A percentile compares a stretch with the other conserved stretches of the same genome.
Conservation (phyloP, 2,329 filamentous ascomycete species). For the Geosmithia flava region DNA sequence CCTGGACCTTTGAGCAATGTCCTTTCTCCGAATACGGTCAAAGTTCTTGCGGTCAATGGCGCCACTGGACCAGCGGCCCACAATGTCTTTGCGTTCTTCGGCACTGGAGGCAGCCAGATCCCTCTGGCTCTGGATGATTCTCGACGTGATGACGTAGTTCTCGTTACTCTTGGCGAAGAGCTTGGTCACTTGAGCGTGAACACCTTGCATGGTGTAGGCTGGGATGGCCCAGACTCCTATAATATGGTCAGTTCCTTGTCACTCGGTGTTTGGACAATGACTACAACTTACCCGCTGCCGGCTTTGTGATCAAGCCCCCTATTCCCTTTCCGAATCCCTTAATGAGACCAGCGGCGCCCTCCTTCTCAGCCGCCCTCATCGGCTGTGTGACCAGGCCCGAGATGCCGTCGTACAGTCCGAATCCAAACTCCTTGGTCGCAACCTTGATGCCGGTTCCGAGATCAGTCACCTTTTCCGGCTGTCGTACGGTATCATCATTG, state of each 20-base stretch:
- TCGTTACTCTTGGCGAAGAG: conserved; percentile 57
- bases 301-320: conserved; percentile 70
- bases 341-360: conserved; percentile 46
- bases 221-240: conserved; percentile 56
- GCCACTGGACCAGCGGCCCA: conserved; percentile 51
- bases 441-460: conserved; percentile 64
- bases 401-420: conserved; percentile 71
- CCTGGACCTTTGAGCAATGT: conserved; percentile 23
- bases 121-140: conserved; percentile 62
- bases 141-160: conserved; percentile 68
- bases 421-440: conserved; percentile 66
- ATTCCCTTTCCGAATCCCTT: conserved; percentile 78
- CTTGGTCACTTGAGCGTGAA: conserved; percentile 66
- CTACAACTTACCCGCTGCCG: conserved; percentile 54
- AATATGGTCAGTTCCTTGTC: neutral
- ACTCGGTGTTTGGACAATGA: neutral
- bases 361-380: conserved; percentile 40
- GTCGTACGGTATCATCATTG: conserved; percentile 69
- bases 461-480: conserved; percentile 67
- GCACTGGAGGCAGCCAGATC: conserved; percentile 42
- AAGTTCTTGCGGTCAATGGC: conserved; percentile 49
- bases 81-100: conserved; percentile 51
- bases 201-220: conserved; percentile 72
- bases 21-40: conserved; percentile 37
- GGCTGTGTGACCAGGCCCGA: conserved; percentile 74